Evolutionary conservation across 2,329 filamentous ascomycete genomes (phyloP).

Genomic region (Phialophora tarda): DNA sequence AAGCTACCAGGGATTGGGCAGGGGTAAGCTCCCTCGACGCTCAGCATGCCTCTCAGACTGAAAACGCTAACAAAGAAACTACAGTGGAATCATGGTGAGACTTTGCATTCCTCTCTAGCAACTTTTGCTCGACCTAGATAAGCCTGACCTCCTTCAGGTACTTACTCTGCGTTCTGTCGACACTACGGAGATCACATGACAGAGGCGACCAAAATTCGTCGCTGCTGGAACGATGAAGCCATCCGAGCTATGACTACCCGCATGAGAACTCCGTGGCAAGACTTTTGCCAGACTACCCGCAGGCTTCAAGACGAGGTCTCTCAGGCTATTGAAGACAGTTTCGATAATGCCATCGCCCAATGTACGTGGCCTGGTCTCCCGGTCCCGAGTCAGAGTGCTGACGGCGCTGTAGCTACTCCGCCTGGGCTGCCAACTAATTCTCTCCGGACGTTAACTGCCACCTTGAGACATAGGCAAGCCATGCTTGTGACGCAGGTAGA

Average conservation of each 20-base stretch:
- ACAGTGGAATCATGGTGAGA: conserved; percentile 18
- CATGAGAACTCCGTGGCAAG: conserved; percentile 15
- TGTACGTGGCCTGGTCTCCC: conserved; percentile 8
- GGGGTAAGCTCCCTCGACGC: conserved; percentile 8
- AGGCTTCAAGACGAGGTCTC: conserved; percentile 1
- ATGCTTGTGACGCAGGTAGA: conserved; percentile 7
- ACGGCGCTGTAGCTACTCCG: conserved; percentile 4
- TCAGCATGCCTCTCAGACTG: neutral
- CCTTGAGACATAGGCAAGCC: conserved; percentile 13
- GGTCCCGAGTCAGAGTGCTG: conserved; percentile 1
- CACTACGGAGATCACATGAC: conserved; percentile 14
- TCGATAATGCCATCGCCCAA: conserved; percentile 9
- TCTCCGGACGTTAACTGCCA: conserved; percentile 12
- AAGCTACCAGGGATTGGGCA: conserved; percentile 11
- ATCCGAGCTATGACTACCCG: conserved; percentile 12
- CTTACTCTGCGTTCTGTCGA: conserved; percentile 18
- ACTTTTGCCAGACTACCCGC: neutral
- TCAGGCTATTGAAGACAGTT: conserved; percentile 4
- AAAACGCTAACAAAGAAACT: neutral
- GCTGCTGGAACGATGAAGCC: conserved; percentile 19
- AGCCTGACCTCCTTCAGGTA: conserved; percentile 3
- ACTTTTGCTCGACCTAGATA: neutral
- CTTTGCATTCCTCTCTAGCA: neutral
- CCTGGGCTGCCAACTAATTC: neutral
- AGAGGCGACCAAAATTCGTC: neutral